phyloP scores from a whole-genome alignment of 1,139 yeast species.

The Scheffersomyces parashehatae region DNA sequence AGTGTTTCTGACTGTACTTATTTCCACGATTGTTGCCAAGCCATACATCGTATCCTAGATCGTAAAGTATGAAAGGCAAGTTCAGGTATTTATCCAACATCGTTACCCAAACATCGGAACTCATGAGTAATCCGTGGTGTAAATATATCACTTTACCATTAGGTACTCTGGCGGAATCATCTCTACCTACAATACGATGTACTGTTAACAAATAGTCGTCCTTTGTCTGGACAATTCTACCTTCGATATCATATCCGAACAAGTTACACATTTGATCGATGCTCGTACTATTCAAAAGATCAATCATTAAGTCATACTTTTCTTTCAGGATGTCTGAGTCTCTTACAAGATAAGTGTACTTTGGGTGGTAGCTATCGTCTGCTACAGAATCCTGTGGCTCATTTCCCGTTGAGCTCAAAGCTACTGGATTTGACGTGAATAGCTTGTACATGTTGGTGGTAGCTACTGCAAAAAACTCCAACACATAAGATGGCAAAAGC shows the following conservation, averaged over 20 bases:
- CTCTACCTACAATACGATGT: conserved; percentile 22
- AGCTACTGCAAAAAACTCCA: conserved; percentile 28
- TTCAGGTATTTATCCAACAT: conserved; percentile 62
- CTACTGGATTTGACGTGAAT: conserved; percentile 31
- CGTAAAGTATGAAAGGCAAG: conserved; percentile 75
- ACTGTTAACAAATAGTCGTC: conserved; percentile 42
- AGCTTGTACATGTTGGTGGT: conserved; percentile 27
- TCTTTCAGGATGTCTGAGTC: conserved; percentile 14
- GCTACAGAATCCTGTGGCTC: conserved; percentile 7
- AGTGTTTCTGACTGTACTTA: conserved; percentile 66
- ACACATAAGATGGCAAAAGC: conserved; percentile 33
- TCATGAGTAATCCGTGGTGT: conserved; percentile 92
- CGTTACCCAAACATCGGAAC: conserved; percentile 86
- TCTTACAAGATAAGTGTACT: conserved; percentile 10
- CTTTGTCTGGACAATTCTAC: conserved; percentile 39
- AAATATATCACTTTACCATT: conserved; percentile 63
- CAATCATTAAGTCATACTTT: conserved; percentile 31
- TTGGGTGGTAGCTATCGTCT: not conserved
- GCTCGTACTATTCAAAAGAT: conserved; percentile 31
- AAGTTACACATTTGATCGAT: conserved; percentile 37
- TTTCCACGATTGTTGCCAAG: conserved; percentile 89
- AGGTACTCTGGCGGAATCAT: conserved; percentile 6
- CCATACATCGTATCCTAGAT: conserved; percentile 90
- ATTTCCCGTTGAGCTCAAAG: conserved; percentile 16
- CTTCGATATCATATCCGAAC: conserved; percentile 43